Conservation (phyloP, 441 rosid species). For the Populus tomentosa region DNA sequence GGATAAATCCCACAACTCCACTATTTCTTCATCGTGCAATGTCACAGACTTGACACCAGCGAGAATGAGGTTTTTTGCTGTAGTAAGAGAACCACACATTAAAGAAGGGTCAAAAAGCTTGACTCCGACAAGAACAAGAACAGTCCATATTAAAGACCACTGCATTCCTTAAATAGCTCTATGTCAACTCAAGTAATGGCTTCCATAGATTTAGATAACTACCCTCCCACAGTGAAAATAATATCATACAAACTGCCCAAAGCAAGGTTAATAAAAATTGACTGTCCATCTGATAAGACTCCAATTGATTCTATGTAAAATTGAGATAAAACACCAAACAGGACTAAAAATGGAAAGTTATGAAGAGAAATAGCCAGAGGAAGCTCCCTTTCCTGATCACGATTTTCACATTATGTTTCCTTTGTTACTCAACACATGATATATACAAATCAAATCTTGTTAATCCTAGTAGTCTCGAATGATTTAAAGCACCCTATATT, state of each 20-base stretch:
- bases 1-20: slow-evolving; percentile 86
- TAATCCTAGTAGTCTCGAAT: not conserved
- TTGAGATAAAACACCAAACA: not conserved
- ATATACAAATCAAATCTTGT: not conserved
- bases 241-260: not conserved
- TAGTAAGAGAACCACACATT: slow-evolving; percentile 7
- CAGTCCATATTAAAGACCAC: not conserved
- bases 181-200: not conserved
- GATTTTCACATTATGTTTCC: not conserved
- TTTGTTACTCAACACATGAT: not conserved
- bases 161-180: not conserved
- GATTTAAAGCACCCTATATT: not conserved
- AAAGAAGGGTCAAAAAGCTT: not conserved
- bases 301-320: not conserved
- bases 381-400: not conserved
- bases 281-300: not conserved
- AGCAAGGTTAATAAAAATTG: not conserved
- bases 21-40: slow-evolving; percentile 71
- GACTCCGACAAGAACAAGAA: not conserved
- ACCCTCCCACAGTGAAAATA: not conserved
- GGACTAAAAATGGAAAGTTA: not conserved
- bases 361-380: not conserved
- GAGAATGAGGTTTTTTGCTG: slow-evolving; percentile 91
- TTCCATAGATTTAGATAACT: not conserved
- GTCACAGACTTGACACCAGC: slow-evolving; percentile 95